phyloP scores from a whole-genome alignment of 805 yeast genomes.

The Candida incommunis region DNA sequence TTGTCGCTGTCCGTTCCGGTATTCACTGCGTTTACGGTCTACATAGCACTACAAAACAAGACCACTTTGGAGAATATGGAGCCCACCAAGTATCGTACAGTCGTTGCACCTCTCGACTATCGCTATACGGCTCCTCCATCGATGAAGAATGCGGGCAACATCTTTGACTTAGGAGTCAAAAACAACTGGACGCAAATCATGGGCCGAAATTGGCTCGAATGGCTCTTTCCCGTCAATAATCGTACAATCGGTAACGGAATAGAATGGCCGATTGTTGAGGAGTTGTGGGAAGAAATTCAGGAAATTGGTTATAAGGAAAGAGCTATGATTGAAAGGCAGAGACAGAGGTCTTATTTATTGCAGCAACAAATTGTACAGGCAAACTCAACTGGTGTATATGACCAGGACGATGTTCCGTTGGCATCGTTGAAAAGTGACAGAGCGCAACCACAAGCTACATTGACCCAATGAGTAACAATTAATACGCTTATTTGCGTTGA shows the following conservation, averaged over 20 bases:
- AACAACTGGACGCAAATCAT: slow-evolving; percentile 56
- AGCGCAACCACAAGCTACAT: too few relatives aligned
- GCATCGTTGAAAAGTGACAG: too few relatives aligned
- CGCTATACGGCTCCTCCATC: slow-evolving; percentile 30
- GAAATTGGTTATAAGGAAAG: slow-evolving; percentile 21
- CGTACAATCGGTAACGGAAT: slow-evolving; percentile 26
- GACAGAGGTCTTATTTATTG: background rate
- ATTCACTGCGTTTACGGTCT: slow-evolving; percentile 37
- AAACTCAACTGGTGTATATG: too few relatives aligned
- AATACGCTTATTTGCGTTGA: too few relatives aligned
- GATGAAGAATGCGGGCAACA: slow-evolving; percentile 39
- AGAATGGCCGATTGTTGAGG: slow-evolving; percentile 20
- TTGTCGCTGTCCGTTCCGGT: slow-evolving; percentile 41
- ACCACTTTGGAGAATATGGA: slow-evolving; percentile 69
- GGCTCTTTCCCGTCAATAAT: slow-evolving; percentile 57
- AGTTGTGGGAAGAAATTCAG: slow-evolving; percentile 16
- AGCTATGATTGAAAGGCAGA: slow-evolving; percentile 9
- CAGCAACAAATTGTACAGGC: background rate
- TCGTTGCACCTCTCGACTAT: slow-evolving; percentile 19
- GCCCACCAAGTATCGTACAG: slow-evolving; percentile 21
- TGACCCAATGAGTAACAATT: too few relatives aligned
- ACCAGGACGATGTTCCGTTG: background rate
- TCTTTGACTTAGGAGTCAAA: slow-evolving; percentile 57
- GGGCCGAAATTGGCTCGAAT: slow-evolving; percentile 53
- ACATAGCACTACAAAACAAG: slow-evolving; percentile 42